These are phyloP conservation scores for Mycena leptocephala DNA, from an alignment of 768 basidiomycete genomes.

Conservation along the genomic window DNA sequence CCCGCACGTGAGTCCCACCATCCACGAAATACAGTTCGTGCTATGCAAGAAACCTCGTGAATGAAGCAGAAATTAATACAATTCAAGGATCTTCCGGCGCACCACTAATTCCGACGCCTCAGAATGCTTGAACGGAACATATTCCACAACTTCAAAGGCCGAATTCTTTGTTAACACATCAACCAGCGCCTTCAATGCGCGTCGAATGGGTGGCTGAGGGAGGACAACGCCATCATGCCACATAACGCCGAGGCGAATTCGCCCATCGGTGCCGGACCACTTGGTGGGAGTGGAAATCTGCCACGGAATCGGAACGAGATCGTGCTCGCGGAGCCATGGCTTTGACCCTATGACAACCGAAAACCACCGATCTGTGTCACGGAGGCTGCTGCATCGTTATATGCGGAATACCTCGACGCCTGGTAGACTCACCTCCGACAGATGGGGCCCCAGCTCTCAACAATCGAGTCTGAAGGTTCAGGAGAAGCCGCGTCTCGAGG, in stretches of 20 bases:
- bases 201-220: conserved; percentile 57
- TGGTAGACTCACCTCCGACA: conserved; percentile 51
- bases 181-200: conserved; percentile 56
- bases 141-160: conserved; percentile 54
- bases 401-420: background rate
- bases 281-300: conserved; percentile 11
- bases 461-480: conserved; percentile 67
- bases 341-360: conserved; percentile 47
- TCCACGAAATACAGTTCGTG: conserved; percentile 28
- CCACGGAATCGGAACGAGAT: conserved; percentile 48
- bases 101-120: conserved; percentile 53
- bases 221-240: conserved; percentile 53
- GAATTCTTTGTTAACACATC: conserved; percentile 51
- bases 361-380: too few relatives aligned
- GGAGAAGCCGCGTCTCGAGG: conserved; percentile 61
- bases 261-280: conserved; percentile 43
- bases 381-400: conserved; percentile 49
- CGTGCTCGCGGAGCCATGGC: conserved; percentile 59
- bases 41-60: background rate
- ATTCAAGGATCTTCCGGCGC: conserved; percentile 18
- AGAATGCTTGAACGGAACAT: conserved; percentile 51
- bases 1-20: conserved; percentile 14
- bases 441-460: conserved; percentile 73
- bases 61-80: too few relatives aligned
- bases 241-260: conserved; percentile 49